Percentiles rank a stretch among this genome's conserved stretches.
Evolutionary conservation across 768 basidiomycete species (phyloP).

Genomic region (Galerina sulciceps): DNA sequence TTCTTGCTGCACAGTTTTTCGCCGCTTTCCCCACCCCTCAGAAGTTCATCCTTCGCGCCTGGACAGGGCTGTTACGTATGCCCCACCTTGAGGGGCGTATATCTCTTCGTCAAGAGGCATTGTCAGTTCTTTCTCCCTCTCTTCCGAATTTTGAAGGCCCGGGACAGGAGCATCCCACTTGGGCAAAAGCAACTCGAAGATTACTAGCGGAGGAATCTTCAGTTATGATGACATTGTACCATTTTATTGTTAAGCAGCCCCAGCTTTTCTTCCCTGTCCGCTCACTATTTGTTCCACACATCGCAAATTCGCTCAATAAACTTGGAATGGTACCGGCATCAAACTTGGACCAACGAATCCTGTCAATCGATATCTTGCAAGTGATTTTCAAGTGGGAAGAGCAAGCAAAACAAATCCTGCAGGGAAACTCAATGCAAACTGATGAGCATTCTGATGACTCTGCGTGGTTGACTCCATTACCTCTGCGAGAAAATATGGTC

Average conservation of each 20-base stretch:
- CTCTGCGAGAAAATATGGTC: slow-evolving; percentile 88
- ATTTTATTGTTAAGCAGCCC: slow-evolving; percentile 89
- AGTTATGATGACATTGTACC: slow-evolving; percentile 79
- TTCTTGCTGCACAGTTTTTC: slow-evolving; percentile 91
- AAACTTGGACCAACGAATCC: slow-evolving; percentile 76
- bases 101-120: slow-evolving; percentile 79
- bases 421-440: slow-evolving; percentile 15
- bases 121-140: slow-evolving; percentile 84
- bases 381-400: slow-evolving; percentile 96
- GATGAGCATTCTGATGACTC: slow-evolving; percentile 29
- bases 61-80: slow-evolving; percentile 86
- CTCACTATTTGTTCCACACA: slow-evolving; percentile 90
- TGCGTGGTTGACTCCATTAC: slow-evolving; percentile 76
- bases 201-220: slow-evolving; percentile 91
- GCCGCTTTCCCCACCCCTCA: slow-evolving; percentile 85
- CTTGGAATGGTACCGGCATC: slow-evolving; percentile 79
- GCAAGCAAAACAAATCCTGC: slow-evolving; percentile 45
- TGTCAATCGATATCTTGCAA: slow-evolving; percentile 91
- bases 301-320: slow-evolving; percentile 88
- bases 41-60: slow-evolving; percentile 90
- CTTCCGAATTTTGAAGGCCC: slow-evolving; percentile 65
- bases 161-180: slow-evolving; percentile 68
- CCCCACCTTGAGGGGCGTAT: slow-evolving; percentile 74
- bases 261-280: slow-evolving; percentile 93
- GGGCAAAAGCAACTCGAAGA: slow-evolving; percentile 87